Evolutionary conservation across 805 yeast genomes (phyloP).

Genomic region (Candida piceae): DNA sequence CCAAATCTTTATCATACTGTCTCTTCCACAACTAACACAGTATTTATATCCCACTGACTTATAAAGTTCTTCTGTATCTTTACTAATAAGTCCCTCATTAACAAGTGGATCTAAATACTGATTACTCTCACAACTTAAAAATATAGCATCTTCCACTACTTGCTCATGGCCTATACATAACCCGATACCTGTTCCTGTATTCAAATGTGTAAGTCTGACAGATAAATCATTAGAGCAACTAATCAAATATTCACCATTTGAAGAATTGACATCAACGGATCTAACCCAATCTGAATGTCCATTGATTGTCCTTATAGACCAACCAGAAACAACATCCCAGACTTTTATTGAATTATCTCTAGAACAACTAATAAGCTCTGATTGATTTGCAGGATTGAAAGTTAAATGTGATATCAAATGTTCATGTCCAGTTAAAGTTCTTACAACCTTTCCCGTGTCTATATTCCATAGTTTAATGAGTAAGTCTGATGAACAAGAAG

Average conservation of each 20-base stretch:
- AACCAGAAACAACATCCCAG: constrained; percentile 69
- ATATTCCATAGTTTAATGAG: constrained; percentile 69
- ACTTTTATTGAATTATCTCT: constrained; percentile 56
- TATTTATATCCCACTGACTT: constrained; percentile 55
- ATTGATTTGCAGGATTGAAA: constrained; percentile 44
- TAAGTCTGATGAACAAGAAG: constrained; percentile 49
- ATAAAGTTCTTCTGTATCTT: constrained; percentile 22
- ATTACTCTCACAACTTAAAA: constrained; percentile 54
- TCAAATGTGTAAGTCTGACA: constrained; percentile 58
- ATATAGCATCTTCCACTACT: constrained; percentile 69
- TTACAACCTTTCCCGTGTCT: constrained; percentile 23
- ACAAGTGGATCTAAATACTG: constrained; percentile 42
- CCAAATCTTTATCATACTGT: constrained; percentile 73
- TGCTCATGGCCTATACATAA: constrained; percentile 74
- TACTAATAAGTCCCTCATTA: constrained; percentile 3
- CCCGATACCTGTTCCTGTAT: constrained; percentile 62
- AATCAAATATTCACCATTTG: constrained; percentile 51
- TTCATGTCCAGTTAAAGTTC: constrained; percentile 79
- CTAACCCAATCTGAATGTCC: constrained; percentile 93
- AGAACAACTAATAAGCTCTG: constrained; percentile 53
- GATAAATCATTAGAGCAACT: constrained; percentile 80
- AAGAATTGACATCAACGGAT: constrained; percentile 41
- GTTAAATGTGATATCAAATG: constrained; percentile 69
- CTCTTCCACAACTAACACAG: constrained; percentile 76
- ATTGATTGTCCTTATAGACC: constrained; percentile 56